Base-by-base conservation (phyloP, 768 basidiomycete genomes). In the Lactarius sanguifluus region DNA sequence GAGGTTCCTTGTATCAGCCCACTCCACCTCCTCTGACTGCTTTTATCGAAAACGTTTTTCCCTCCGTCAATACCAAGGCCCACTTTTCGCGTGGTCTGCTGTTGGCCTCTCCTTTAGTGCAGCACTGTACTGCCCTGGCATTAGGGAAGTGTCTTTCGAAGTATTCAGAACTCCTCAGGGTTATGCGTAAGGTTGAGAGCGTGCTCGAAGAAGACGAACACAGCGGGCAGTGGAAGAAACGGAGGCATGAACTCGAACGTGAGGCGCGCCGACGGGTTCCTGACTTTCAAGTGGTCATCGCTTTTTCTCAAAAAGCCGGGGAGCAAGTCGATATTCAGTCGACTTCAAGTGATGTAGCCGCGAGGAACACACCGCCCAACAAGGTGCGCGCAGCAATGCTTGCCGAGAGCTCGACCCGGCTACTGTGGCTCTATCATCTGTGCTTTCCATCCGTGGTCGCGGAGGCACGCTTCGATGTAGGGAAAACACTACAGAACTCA, bases 401-500 rank as follows among this genome's bases (percentile, higher is more conserved):
- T 34, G 83, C 88, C 0, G 96, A 98, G 77, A 83, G 85, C 59
- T 86, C 94, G 1, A 86, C 94, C 70, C 77, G 94, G 32, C 75
- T 98, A 50, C 78, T 97, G 66, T 91, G 89, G 84, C 80, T 96
- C 59, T 98, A 97, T 74, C 92, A 96, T 71, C 81, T 81, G 28
- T 87, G 86, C 66, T 75, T 96, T 34, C 92, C 94, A 0, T 79
- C 82, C 1, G 77, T 93, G 1, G 88, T 91, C 4, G 85, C 86
- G 0, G 94, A 95, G 74, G 86, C 86, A 32, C 81, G 87, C 59
- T 98, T 96, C 71, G 96, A 98, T 75, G 85, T 90, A 43, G 92
- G 92, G 2, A 93, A 93, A 74, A 73, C 96, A 25, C 76, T 95
- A 34, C 79, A 80, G 63, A 78, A 80, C 63, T 79, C 88, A 68